Evolutionary conservation across 495 filamentous ascomycete species (phyloP).

Genomic region (Lindgomyces ingoldianus): DNA sequence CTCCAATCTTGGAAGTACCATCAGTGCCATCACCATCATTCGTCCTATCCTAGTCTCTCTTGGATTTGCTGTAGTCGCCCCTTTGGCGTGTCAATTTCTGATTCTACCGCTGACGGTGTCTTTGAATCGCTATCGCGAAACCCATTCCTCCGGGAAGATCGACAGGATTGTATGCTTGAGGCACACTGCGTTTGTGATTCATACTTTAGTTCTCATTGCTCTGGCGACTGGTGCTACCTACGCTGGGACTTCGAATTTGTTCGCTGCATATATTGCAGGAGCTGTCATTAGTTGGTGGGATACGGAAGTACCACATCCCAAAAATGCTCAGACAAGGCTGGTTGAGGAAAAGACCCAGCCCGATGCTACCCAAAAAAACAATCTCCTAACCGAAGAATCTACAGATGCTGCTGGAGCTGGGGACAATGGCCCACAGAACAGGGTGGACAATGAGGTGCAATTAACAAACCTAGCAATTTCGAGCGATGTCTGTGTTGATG

Average conservation of each 20-base stretch:
- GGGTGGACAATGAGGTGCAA: not conserved
- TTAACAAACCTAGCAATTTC: not conserved
- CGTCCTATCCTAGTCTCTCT: conserved; percentile 61
- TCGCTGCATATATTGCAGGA: conserved; percentile 71
- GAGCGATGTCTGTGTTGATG: not conserved
- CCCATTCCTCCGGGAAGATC: conserved; percentile 13
- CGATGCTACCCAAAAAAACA: not conserved
- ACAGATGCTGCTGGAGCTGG: not conserved
- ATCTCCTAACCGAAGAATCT: not conserved
- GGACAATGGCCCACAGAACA: not conserved
- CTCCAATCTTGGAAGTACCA: conserved; percentile 49
- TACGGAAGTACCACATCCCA: conserved; percentile 35
- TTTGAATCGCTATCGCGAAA: conserved; percentile 22
- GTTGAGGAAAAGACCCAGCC: not conserved
- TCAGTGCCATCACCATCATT: conserved; percentile 53
- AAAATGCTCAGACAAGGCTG: not conserved
- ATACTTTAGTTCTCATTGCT: conserved; percentile 53
- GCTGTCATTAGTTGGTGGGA: conserved; percentile 60
- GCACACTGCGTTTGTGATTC: conserved; percentile 46
- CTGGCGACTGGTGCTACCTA: conserved; percentile 60
- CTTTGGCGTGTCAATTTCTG: conserved; percentile 51
- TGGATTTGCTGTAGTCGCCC: conserved; percentile 54
- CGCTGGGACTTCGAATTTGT: conserved; percentile 68
- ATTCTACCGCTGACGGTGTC: conserved; percentile 46
- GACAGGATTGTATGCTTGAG: not conserved